phyloP scores from a whole-genome alignment of 345 rosid species.

The Punica granatum region DNA sequence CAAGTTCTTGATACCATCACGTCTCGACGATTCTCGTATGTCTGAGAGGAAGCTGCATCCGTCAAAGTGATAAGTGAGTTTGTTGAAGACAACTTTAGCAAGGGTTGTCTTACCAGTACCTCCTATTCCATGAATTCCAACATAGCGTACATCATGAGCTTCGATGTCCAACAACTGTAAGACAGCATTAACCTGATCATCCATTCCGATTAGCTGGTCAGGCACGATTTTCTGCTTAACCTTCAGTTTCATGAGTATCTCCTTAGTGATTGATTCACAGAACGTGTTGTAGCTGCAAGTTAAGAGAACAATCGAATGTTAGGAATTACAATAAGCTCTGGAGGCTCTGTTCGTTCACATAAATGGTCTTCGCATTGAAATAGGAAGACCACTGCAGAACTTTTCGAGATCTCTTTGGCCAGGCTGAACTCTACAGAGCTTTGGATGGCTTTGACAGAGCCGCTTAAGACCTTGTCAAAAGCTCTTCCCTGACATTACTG shows the following conservation, averaged over 20 bases:
- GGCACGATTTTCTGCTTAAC: neutral
- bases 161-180: slow-evolving; percentile 5
- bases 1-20: slow-evolving; percentile 9
- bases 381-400: neutral
- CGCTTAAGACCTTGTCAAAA: neutral
- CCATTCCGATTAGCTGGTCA: slow-evolving; percentile 1
- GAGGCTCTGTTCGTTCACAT: no score
- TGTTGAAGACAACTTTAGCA: slow-evolving; percentile 12
- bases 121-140: slow-evolving; percentile 19
- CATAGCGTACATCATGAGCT: neutral
- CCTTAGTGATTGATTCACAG: neutral
- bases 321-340: no score
- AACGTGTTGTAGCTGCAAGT: slow-evolving; percentile 2
- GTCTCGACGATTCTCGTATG: slow-evolving; percentile 4
- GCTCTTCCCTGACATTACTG: no score
- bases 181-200: slow-evolving; percentile 4
- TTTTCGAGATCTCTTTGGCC: no score
- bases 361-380: no score
- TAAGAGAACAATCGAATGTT: no score
- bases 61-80: slow-evolving; percentile 5
- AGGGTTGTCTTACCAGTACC: slow-evolving; percentile 17
- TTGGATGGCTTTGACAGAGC: neutral
- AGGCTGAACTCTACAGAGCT: neutral
- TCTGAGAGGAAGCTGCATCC: slow-evolving; percentile 18
- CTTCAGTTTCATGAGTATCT: neutral